These are phyloP conservation scores for Castanea sativa DNA, from an alignment of 306 rosid species.

Conservation along the genomic window DNA sequence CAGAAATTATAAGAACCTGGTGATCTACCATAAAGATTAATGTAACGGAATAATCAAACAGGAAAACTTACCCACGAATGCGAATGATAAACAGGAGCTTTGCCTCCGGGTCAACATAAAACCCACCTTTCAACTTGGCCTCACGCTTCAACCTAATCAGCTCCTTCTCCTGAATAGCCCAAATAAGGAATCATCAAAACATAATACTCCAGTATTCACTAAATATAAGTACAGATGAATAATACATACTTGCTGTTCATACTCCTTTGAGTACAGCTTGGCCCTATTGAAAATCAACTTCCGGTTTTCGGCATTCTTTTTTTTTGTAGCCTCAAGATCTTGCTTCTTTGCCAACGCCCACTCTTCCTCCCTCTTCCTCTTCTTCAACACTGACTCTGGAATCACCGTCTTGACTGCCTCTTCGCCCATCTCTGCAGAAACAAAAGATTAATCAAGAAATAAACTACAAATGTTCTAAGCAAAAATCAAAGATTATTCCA, in stretches of 20 bases:
- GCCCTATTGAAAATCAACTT: conserved; percentile 70
- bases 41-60: background rate
- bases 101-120: conserved; percentile 91
- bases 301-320: conserved; percentile 63
- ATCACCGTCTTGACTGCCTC: conserved; percentile 49
- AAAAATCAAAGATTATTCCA: background rate
- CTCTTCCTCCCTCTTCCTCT: conserved; percentile 20
- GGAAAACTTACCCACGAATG: conserved; percentile 71
- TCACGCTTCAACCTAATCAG: no score
- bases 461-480: background rate
- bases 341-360: no score
- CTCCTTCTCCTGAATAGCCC: no score
- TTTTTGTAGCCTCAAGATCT: conserved; percentile 26
- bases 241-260: conserved; percentile 50
- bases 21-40: background rate
- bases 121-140: conserved; percentile 77
- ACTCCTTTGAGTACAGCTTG: conserved; percentile 60
- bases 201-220: background rate
- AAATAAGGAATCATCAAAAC: no score
- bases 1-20: background rate
- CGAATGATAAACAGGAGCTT: conserved; percentile 83
- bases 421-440: conserved; percentile 53
- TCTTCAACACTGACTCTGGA: conserved; percentile 85
- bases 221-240: background rate
- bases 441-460: background rate